phyloP scores from a whole-genome alignment of 345 rosid species.

The Turritis glabra region DNA sequence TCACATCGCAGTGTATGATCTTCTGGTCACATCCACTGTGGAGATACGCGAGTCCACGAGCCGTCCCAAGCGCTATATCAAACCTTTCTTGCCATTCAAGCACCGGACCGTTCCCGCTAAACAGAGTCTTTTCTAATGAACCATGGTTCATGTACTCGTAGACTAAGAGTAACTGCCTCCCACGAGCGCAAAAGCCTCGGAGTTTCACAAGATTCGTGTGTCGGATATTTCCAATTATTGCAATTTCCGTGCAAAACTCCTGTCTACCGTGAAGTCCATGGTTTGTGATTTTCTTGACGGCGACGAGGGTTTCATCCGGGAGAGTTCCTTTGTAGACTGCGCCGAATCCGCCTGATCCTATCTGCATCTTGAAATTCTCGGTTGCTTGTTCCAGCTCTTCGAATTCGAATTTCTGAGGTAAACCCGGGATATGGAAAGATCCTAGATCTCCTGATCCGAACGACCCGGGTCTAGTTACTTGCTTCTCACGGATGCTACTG shows the following conservation, averaged over 20 bases:
- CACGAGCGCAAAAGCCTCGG: slow-evolving; percentile 76
- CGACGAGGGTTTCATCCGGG: slow-evolving; percentile 50
- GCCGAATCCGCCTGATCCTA: slow-evolving; percentile 86
- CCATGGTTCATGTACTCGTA: slow-evolving; percentile 77
- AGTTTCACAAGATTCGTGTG: slow-evolving; percentile 77
- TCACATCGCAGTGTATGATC: slow-evolving; percentile 72
- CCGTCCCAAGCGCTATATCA: slow-evolving; percentile 67
- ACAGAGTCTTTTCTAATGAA: slow-evolving; percentile 61
- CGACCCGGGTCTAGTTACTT: slow-evolving; percentile 38
- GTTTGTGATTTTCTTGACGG: slow-evolving; percentile 71
- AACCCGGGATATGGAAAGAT: slow-evolving; percentile 68
- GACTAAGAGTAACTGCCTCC: slow-evolving; percentile 61
- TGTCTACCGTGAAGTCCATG: slow-evolving; percentile 65
- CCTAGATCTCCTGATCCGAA: slow-evolving; percentile 66
- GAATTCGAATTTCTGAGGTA: slow-evolving; percentile 64
- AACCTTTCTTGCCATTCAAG: slow-evolving; percentile 83
- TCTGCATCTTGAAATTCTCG: slow-evolving; percentile 53
- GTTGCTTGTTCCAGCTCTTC: slow-evolving; percentile 68
- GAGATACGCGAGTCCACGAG: slow-evolving; percentile 78
- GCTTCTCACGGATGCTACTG: slow-evolving; percentile 41
- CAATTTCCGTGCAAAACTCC: slow-evolving; percentile 78
- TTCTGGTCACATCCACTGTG: slow-evolving; percentile 73
- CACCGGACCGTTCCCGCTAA: slow-evolving; percentile 44
- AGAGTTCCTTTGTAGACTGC: slow-evolving; percentile 65
- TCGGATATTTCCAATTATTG: slow-evolving; percentile 70